These are phyloP conservation scores for Pseudocercospora musae DNA, from an alignment of 2,329 filamentous ascomycete species.

Conservation along the genomic window DNA sequence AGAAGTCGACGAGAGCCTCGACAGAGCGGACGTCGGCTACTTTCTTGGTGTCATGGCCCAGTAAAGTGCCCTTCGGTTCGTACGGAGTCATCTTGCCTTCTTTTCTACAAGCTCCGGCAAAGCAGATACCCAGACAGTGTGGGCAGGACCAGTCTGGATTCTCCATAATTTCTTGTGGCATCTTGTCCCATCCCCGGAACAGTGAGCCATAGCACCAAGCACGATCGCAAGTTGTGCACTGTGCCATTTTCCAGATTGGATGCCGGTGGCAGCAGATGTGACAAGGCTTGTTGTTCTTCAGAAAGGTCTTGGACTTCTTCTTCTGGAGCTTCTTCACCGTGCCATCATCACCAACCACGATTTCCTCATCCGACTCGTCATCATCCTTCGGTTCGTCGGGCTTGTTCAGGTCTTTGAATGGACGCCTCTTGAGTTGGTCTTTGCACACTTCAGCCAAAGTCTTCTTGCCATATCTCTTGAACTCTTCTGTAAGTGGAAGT, in stretches of 20 bases:
- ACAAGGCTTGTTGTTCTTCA: conserved; percentile 57
- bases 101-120: conserved; percentile 74
- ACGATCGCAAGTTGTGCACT: conserved; percentile 71
- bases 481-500: conserved; percentile 66
- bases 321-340: conserved; percentile 63
- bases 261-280: conserved; percentile 82
- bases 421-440: conserved; percentile 73
- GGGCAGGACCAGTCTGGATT: conserved; percentile 83
- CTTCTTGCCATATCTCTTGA: conserved; percentile 66
- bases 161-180: conserved; percentile 79
- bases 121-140: conserved; percentile 80
- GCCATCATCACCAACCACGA: conserved; percentile 63
- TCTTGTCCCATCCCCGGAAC: conserved; percentile 85
- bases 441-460: conserved; percentile 91
- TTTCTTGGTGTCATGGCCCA: conserved; percentile 86
- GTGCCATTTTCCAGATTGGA: conserved; percentile 78
- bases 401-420: conserved; percentile 78
- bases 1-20: conserved; percentile 86
- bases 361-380: conserved; percentile 48
- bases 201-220: conserved; percentile 92
- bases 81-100: conserved; percentile 70
- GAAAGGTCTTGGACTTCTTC: conserved; percentile 51
- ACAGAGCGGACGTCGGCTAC: conserved; percentile 89
- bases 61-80: conserved; percentile 77
- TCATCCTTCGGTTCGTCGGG: conserved; percentile 45